These are phyloP conservation scores for Penicillium atrosanguineum DNA, from an alignment of 495 filamentous ascomycete genomes.

Conservation along the genomic window DNA sequence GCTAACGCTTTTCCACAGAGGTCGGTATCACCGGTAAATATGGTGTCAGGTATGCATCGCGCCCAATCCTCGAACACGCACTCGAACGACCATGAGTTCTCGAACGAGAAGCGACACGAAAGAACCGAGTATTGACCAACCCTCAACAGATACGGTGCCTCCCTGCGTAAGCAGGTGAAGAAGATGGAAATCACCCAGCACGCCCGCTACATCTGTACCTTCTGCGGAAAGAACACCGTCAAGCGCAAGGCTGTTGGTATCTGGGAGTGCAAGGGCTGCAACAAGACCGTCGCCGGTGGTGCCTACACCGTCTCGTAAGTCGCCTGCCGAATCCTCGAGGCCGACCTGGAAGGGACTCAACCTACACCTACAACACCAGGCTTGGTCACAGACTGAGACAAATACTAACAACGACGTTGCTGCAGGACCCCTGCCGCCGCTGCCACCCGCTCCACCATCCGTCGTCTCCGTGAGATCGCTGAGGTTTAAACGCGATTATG, in stretches of 20 bases:
- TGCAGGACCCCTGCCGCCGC: slow-evolving; percentile 90
- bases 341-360: not conserved
- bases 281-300: slow-evolving; percentile 93
- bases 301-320: slow-evolving; percentile 97
- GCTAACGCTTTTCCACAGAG: slow-evolving; percentile 53
- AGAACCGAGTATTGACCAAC: slow-evolving; percentile 30
- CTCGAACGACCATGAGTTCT: slow-evolving; percentile 26
- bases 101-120: slow-evolving; percentile 17
- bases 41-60: slow-evolving; percentile 58
- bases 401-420: slow-evolving; percentile 20
- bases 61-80: slow-evolving; percentile 19
- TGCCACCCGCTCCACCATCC: slow-evolving; percentile 94
- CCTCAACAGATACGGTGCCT: slow-evolving; percentile 85
- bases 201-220: slow-evolving; percentile 82
- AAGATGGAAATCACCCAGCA: slow-evolving; percentile 99
- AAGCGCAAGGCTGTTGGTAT: slow-evolving; percentile 92
- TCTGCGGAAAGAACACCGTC: slow-evolving; percentile 94
- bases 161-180: slow-evolving; percentile 99
- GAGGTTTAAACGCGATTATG: slow-evolving; percentile 72
- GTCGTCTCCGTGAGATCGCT: slow-evolving; percentile 94
- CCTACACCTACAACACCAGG: not conserved
- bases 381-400: not conserved
- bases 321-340: slow-evolving; percentile 2
- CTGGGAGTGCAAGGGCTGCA: slow-evolving; percentile 92
- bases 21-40: slow-evolving; percentile 82